A percentile compares a stretch with the other conserved stretches of the same genome.
These are phyloP conservation scores for Albatrellus ellisii DNA, from an alignment of 768 basidiomycete species.

Conservation along the genomic window DNA sequence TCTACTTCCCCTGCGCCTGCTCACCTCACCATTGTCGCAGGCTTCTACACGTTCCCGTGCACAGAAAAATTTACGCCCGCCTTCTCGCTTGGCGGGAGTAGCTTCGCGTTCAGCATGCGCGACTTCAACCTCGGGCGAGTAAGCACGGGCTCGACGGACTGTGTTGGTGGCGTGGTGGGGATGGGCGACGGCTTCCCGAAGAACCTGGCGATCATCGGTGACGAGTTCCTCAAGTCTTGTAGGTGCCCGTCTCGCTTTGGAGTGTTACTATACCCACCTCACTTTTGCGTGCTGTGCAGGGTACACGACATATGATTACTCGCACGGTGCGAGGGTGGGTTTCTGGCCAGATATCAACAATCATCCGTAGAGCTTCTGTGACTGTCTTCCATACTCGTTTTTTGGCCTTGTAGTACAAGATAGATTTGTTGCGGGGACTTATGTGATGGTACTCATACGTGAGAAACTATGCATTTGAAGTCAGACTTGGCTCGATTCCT, in stretches of 20 bases:
- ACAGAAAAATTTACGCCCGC: constrained; percentile 21
- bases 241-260: constrained; percentile 16
- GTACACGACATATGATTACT: constrained; percentile 51
- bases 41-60: constrained; percentile 48
- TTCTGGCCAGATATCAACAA: constrained; percentile 45
- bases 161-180: constrained; percentile 42
- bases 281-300: constrained; percentile 30
- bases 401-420: no score
- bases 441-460: no score
- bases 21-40: constrained; percentile 17
- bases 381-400: no score
- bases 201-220: constrained; percentile 48
- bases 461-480: no score
- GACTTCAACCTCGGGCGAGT: constrained; percentile 47
- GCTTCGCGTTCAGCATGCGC: constrained; percentile 27
- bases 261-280: no score
- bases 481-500: no score
- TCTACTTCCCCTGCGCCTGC: background rate
- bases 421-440: no score
- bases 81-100: constrained; percentile 30
- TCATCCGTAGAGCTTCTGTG: background rate
- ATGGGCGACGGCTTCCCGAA: constrained; percentile 32
- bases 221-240: constrained; percentile 59
- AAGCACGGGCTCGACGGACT: constrained; percentile 27
- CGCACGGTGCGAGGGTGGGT: constrained; percentile 38